phyloP scores from a whole-genome alignment of 768 basidiomycete genomes.

The Naganishia kalamii region DNA sequence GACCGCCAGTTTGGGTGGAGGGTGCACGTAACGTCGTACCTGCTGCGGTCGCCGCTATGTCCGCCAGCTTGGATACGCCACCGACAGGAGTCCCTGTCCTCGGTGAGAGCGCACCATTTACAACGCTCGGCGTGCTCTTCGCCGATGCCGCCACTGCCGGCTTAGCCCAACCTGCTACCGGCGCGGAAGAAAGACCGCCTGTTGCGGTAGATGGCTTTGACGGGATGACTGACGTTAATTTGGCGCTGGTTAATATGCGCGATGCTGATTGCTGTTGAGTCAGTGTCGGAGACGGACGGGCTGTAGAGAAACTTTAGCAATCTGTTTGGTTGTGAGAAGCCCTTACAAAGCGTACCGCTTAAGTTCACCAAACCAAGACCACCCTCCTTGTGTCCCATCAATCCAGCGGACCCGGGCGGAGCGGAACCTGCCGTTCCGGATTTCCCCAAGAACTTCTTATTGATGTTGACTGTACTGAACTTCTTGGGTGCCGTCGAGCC shows the following conservation, averaged over 20 bases:
- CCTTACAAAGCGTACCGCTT: not conserved
- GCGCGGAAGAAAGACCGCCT: slow-evolving; percentile 10
- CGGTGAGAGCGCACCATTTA: not conserved
- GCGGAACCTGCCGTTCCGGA: slow-evolving; percentile 54
- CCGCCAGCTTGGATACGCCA: too few species aligned
- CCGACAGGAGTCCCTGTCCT: not conserved
- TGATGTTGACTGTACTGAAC: slow-evolving; percentile 84
- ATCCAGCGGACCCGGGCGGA: slow-evolving; percentile 20
- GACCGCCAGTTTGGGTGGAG: not conserved
- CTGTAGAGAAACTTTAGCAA: not conserved
- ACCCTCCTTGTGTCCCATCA: slow-evolving; percentile 10
- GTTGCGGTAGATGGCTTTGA: slow-evolving; percentile 15
- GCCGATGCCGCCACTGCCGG: slow-evolving; percentile 3
- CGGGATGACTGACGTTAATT: slow-evolving; percentile 20
- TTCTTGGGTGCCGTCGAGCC: slow-evolving; percentile 56
- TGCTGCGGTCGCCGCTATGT: too few species aligned
- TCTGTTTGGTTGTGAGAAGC: not conserved
- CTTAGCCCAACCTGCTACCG: slow-evolving; percentile 20
- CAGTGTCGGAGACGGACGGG: slow-evolving; percentile 14
- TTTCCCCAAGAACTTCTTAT: slow-evolving; percentile 94
- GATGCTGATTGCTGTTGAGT: slow-evolving; percentile 16
- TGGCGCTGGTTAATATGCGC: slow-evolving; percentile 18
- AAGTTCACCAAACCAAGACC: slow-evolving; percentile 3
- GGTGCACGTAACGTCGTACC: not conserved
- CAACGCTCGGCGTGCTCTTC: not conserved